A percentile compares a stretch with the other conserved stretches of the same genome.
Conservation (phyloP, 1,284 basidiomycete species). For the Ganoderma leucocontextum region DNA sequence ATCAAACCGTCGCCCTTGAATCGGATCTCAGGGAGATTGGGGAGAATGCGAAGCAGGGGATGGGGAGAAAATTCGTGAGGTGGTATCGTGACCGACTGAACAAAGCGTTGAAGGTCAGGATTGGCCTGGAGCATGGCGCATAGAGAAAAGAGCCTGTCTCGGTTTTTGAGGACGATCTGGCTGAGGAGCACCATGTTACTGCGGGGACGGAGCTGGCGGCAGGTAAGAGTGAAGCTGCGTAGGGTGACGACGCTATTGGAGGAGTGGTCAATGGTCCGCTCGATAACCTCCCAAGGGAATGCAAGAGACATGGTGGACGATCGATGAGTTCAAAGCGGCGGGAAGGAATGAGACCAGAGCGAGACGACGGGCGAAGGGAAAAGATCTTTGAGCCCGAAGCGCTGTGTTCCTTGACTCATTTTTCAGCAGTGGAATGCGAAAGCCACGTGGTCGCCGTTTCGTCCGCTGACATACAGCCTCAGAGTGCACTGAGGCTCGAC, state of each 20-base stretch:
- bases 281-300: conserved; percentile 7
- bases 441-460: too few species aligned
- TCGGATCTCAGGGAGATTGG: neutral
- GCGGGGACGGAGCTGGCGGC: neutral
- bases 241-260: neutral
- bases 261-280: conserved; percentile 2
- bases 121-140: neutral
- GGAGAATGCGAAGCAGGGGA: neutral
- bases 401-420: too few species aligned
- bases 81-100: neutral
- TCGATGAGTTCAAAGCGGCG: conserved; percentile 61
- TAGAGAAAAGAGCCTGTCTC: neutral
- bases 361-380: neutral
- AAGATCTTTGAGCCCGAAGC: too few species aligned
- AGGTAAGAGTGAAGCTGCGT: neutral
- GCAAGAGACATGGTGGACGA: neutral
- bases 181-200: neutral
- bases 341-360: neutral
- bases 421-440: too few species aligned
- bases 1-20: neutral
- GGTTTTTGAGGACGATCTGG: neutral
- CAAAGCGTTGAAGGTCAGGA: neutral
- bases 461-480: too few species aligned
- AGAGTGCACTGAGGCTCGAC: too few species aligned
- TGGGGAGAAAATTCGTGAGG: neutral